A percentile compares a stretch with the other conserved stretches of the same genome.
Evolutionary conservation across 768 basidiomycete species (phyloP).

Genomic region (Fibroporia radiculosa): DNA sequence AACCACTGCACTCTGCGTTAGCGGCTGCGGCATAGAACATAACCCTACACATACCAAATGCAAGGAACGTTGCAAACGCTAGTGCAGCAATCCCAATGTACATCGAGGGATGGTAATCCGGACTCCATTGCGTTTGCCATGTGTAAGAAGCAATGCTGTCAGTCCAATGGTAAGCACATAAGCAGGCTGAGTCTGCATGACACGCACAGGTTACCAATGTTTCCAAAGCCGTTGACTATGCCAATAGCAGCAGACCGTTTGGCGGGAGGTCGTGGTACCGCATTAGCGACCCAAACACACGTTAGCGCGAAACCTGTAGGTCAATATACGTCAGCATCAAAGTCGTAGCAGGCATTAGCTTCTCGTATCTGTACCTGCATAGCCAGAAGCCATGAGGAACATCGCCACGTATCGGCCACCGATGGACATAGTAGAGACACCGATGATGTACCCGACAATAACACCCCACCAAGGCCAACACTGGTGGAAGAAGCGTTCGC

Average conservation of each 20-base stretch:
- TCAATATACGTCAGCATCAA: conserved; percentile 70
- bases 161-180: neutral
- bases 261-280: conserved; percentile 52
- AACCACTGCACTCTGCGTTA: conserved; percentile 27
- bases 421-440: conserved; percentile 43
- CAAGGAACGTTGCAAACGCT: conserved; percentile 22
- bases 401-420: conserved; percentile 51
- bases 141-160: conserved; percentile 51
- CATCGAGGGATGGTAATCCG: conserved; percentile 57
- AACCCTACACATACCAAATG: conserved; percentile 25
- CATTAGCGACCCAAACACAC: conserved; percentile 56
- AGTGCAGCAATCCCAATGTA: conserved; percentile 35
- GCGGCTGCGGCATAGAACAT: conserved; percentile 21
- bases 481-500: conserved; percentile 60
- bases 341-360: conserved; percentile 44
- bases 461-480: conserved; percentile 50
- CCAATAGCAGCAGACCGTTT: conserved; percentile 50
- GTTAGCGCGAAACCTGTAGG: conserved; percentile 37
- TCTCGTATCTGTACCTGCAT: conserved; percentile 27
- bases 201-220: conserved; percentile 49
- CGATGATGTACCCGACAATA: conserved; percentile 56
- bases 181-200: neutral
- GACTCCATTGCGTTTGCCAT: conserved; percentile 55
- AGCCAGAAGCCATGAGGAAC: conserved; percentile 58
- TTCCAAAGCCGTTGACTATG: conserved; percentile 52